A percentile compares a stretch with the other conserved stretches of the same genome.
Conservation (phyloP, 345 rosid genomes). For the Populus davidiana region DNA sequence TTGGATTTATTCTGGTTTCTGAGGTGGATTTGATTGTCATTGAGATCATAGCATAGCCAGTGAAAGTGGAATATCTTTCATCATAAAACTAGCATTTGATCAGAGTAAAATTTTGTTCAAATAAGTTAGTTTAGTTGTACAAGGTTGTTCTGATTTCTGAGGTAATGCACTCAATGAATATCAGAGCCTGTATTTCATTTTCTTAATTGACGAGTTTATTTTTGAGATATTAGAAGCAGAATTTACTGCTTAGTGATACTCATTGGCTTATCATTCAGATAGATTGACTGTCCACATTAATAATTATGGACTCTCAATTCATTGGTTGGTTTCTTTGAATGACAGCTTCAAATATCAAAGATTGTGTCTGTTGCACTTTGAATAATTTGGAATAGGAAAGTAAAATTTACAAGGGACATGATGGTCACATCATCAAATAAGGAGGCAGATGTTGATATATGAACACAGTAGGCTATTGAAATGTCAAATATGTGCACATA, state of each 20-base stretch:
- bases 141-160: neutral
- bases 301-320: neutral
- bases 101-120: neutral
- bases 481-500: neutral
- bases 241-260: neutral
- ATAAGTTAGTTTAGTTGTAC: neutral
- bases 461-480: neutral
- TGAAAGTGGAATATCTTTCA: neutral
- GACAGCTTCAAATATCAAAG: neutral
- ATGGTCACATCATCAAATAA: neutral
- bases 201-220: neutral
- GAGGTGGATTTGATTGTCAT: neutral
- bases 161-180: neutral
- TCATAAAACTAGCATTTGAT: neutral
- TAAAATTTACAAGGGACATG: neutral
- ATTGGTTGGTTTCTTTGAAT: neutral
- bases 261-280: neutral
- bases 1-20: neutral
- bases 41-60: neutral
- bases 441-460: neutral
- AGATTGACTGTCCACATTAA: neutral
- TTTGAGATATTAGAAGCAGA: neutral
- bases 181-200: neutral
- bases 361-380: neutral
- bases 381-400: neutral